Base-by-base conservation (phyloP, 306 rosid species). In the Betula pendula region DNA sequence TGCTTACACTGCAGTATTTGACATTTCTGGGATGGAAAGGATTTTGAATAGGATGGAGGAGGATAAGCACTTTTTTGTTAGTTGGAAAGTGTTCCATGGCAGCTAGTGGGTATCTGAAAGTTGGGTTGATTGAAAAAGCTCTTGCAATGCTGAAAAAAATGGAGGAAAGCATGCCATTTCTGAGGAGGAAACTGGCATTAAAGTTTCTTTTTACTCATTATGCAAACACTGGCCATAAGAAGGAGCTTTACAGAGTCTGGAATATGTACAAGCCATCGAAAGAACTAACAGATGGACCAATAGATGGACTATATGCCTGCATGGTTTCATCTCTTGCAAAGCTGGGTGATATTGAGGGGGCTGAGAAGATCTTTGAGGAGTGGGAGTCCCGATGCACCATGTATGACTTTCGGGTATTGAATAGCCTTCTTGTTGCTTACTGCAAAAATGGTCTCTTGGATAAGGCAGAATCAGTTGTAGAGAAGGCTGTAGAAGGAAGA, bases 331-430 rank as follows among this genome's bases (percentile, higher is more conserved):
- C 40, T 35, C 40, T 35, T 35, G 40, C 40, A 35, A 90, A 84
- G 86, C 79, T 92, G 53, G 87, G 79, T 82, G 91, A 90, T 81
- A 76, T 89, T 40, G 89, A 85, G 29, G 89, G 92, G 22, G 88
- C 89, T 3, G 96, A 90, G 82, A 83, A 71, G 79, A 79, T 92
- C 62, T 67, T 86, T 79, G 83, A 78, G 81, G 93, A 90, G 52
- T 90, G 93, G 96, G 96, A 90, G 11, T 13, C 40, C 40, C 40
- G 5, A 45, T 45, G 77, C 69, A 22, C 10, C 40, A 3, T 6
- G 56, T 87, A 84, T 78, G 96, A 90, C 78, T 7, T 8, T 53
- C 84, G 85, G 74, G 77, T 92, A 70, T 35, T 35, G 40, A 35
- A 35, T 35, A 35, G 40, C 40, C 40, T 35, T 35, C 40, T 35